phyloP scores from a whole-genome alignment of 2,329 filamentous ascomycete species.

The Tolypocladium pustulatum region DNA sequence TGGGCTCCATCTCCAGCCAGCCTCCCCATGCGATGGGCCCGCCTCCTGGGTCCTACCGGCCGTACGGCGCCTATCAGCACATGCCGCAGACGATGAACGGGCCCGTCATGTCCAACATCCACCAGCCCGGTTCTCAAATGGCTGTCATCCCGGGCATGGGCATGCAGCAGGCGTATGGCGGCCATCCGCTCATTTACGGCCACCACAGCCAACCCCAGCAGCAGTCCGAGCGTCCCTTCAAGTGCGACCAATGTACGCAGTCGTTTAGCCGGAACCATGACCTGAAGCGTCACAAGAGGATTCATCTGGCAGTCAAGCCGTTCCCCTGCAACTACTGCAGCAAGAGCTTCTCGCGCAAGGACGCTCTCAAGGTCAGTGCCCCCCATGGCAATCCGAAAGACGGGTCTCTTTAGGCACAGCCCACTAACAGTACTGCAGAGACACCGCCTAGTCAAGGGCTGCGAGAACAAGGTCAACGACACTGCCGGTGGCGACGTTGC shows the following conservation, averaged over 20 bases:
- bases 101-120: slow-evolving; percentile 68
- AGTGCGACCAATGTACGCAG: slow-evolving; percentile 84
- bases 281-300: slow-evolving; percentile 88
- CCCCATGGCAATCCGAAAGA: too few species aligned
- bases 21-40: slow-evolving; percentile 27
- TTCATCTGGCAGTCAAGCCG: slow-evolving; percentile 90
- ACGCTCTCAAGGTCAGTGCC: slow-evolving; percentile 78
- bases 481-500: slow-evolving; percentile 10
- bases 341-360: slow-evolving; percentile 94
- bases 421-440: slow-evolving; percentile 31
- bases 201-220: slow-evolving; percentile 36
- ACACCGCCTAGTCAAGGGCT: slow-evolving; percentile 55
- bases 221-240: slow-evolving; percentile 76
- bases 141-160: slow-evolving; percentile 54
- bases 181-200: slow-evolving; percentile 52
- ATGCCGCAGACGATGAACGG: slow-evolving; percentile 49
- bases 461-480: slow-evolving; percentile 28
- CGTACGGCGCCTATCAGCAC: slow-evolving; percentile 34
- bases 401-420: too few species aligned
- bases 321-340: slow-evolving; percentile 87
- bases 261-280: slow-evolving; percentile 97
- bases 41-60: slow-evolving; percentile 36
- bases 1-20: slow-evolving; percentile 20
- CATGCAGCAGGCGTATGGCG: slow-evolving; percentile 42
- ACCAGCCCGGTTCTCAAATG: slow-evolving; percentile 63